phyloP scores from a whole-genome alignment of 129 eudicot genomes.

The Kitagawia praeruptora region DNA sequence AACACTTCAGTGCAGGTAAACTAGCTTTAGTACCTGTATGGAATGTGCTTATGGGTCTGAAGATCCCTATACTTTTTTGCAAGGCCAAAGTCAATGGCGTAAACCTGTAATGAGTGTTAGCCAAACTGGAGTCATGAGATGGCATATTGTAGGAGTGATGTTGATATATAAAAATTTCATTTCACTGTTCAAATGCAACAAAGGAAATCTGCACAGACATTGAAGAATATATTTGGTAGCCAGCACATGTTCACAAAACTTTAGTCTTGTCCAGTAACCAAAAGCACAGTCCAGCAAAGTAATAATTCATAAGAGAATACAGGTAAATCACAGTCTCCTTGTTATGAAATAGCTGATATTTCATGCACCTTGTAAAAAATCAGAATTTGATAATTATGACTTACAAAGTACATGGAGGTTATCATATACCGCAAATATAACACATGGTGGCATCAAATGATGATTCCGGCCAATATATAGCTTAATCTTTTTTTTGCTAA shows the following conservation, averaged over 20 bases:
- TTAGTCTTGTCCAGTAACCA: not conserved
- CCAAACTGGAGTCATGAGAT: not conserved
- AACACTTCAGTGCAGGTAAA: not conserved
- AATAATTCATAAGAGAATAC: not conserved
- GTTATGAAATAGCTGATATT: not conserved
- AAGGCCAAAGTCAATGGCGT: slow-evolving; percentile 30
- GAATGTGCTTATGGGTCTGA: slow-evolving; percentile 38
- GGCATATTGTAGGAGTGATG: not conserved
- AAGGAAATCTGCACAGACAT: not conserved
- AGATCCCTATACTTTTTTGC: slow-evolving; percentile 40
- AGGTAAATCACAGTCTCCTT: not conserved
- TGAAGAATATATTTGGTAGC: not conserved
- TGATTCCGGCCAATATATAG: not conserved
- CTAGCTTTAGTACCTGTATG: slow-evolving; percentile 21
- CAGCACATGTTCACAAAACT: not conserved
- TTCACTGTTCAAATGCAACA: not conserved
- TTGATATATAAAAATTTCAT: not conserved
- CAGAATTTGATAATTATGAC: not conserved
- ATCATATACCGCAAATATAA: not conserved
- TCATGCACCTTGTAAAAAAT: not conserved
- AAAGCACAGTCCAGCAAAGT: not conserved
- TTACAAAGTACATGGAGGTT: not conserved
- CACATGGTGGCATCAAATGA: not conserved
- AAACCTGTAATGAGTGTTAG: slow-evolving; percentile 19
- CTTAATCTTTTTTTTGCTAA: not conserved